Conservation (phyloP, 2,329 filamentous ascomycete genomes). For the Zymoseptoria crescenta region DNA sequence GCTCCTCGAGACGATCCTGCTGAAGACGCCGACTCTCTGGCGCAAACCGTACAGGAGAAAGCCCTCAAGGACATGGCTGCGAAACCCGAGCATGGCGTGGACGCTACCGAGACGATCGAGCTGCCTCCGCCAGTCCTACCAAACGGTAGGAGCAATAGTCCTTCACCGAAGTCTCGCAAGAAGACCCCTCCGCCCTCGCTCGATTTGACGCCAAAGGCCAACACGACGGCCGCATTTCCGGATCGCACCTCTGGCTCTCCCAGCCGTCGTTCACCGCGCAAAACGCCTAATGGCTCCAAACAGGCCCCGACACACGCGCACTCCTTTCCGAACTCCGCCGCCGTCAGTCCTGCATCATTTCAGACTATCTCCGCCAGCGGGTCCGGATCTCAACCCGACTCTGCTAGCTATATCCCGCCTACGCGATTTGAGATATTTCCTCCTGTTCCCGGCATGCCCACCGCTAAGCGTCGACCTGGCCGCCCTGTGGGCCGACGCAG, state of each 20-base stretch:
- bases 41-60: constrained; percentile 38
- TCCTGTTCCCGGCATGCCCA: constrained; percentile 47
- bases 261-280: constrained; percentile 26
- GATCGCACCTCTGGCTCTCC: constrained; percentile 15
- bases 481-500: constrained; percentile 24
- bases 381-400: constrained; percentile 21
- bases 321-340: constrained; percentile 5
- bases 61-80: not conserved
- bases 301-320: constrained; percentile 3
- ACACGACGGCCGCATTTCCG: constrained; percentile 3
- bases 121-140: constrained; percentile 10
- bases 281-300: constrained; percentile 23
- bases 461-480: constrained; percentile 28
- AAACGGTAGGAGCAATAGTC: constrained; percentile 8
- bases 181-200: constrained; percentile 19
- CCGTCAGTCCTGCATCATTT: constrained; percentile 16
- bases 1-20: constrained; percentile 72
- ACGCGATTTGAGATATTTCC: constrained; percentile 74
- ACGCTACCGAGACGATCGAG: constrained; percentile 15
- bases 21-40: constrained; percentile 34
- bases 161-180: constrained; percentile 17
- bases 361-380: constrained; percentile 1
- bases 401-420: constrained; percentile 50
- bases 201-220: constrained; percentile 22
- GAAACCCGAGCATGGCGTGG: constrained; percentile 9